Evolutionary conservation across 2,329 filamentous ascomycete species (phyloP).

Genomic region (Cadophora luteo-olivacea): DNA sequence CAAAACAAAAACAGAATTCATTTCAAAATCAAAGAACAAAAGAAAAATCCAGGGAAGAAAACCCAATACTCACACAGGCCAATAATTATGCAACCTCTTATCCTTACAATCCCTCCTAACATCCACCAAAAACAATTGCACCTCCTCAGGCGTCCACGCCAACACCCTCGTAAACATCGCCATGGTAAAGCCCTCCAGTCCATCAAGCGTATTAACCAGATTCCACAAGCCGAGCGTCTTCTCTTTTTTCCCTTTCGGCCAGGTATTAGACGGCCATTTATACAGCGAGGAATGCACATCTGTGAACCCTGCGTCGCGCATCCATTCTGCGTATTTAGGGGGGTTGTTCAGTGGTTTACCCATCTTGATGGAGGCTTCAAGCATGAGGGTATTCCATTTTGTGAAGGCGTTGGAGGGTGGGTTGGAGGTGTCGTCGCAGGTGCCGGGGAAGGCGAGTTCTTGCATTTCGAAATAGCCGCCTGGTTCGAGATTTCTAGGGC

Average conservation of each 20-base stretch:
- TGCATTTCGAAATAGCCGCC: slow-evolving; percentile 28
- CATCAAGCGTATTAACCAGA: slow-evolving; percentile 35
- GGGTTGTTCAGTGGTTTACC: slow-evolving; percentile 30
- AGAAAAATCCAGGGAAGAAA: no score
- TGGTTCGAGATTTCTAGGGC: slow-evolving; percentile 15
- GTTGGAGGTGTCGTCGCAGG: slow-evolving; percentile 28
- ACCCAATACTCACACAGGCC: slow-evolving; percentile 36
- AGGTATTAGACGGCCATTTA: slow-evolving; percentile 58
- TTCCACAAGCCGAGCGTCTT: slow-evolving; percentile 55
- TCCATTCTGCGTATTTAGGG: slow-evolving; percentile 37
- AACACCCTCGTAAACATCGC: slow-evolving; percentile 49
- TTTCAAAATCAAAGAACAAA: no score
- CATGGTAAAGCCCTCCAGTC: slow-evolving; percentile 38
- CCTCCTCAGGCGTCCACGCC: slow-evolving; percentile 47
- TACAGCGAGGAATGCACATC: slow-evolving; percentile 56
- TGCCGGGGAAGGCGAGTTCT: slow-evolving; percentile 24
- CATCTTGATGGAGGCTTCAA: slow-evolving; percentile 24
- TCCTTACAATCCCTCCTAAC: slow-evolving; percentile 49
- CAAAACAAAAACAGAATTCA: no score
- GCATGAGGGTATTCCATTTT: slow-evolving; percentile 33
- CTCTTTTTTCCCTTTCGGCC: slow-evolving; percentile 57
- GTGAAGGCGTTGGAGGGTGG: slow-evolving; percentile 39
- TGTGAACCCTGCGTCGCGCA: slow-evolving; percentile 59
- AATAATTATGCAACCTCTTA: slow-evolving; percentile 47
- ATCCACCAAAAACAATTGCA: slow-evolving; percentile 47